Evolutionary conservation across 2,329 filamentous ascomycete genomes (phyloP), one percentile per base, ranked within the genome.

Genomic region (Aspergillus quadricinctus): DNA sequence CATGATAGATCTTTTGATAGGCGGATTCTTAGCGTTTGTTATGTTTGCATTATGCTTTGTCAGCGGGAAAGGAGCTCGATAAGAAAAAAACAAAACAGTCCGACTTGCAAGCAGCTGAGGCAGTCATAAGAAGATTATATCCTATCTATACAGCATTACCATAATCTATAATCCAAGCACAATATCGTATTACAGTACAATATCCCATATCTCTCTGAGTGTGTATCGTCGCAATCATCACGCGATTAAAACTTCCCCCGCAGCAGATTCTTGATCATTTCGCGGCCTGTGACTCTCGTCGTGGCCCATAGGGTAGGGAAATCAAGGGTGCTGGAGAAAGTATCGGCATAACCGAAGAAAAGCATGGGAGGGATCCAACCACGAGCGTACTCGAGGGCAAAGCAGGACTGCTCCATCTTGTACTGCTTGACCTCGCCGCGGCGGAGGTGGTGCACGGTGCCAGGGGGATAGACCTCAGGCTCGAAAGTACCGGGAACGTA

Each of bases 321-420:
- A 74, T 96, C 92, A 63, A 96, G 79, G 4, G 91, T 96, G 75
- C 87, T 92, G 54, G 81, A 84, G 57, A 96, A 81, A 49, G 84
- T 86, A 75, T 96, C 92, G 61, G 90, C 89, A 72, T 88, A 93
- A 58, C 92, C 92, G 73, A 96, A 96, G 73, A 89, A 88, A 52
- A 96, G 79, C 92, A 96, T 96, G 56, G 89, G 89, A 49, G 92
- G 92, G 74, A 96, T 95, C 90, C 90, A 96, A 61, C 92, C 91
- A 56, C 72, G 69, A 37, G 72, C 70, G 61, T 75, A 74, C 60
- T 75, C 71, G 40, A 73, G 69, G 31, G 73, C 72, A 53, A 75
- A 74, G 65, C 71, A 74, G 9, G 71, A 69, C 27, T 53, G 59
- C 17, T 69, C 68, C 71, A 74, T 74, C 4, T 83, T 81, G 79